Conservation (phyloP, 2,329 filamentous ascomycete species). For the Colletotrichum sp. region DNA sequence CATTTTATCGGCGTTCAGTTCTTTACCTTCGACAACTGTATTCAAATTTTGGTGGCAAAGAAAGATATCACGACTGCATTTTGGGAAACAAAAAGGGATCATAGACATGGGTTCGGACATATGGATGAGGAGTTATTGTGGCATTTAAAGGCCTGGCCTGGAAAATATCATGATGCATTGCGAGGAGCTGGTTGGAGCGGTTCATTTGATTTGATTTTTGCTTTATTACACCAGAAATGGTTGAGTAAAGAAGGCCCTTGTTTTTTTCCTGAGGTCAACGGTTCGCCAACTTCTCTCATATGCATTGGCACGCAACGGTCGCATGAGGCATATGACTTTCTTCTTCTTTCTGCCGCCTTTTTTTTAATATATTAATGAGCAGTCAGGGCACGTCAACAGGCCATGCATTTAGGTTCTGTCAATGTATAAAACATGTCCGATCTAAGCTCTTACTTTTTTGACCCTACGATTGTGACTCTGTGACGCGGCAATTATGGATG, state of each 20-base stretch:
- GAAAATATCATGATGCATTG: conserved; percentile 20
- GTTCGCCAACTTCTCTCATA: not conserved
- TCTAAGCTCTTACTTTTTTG: not conserved
- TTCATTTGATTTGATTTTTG: not conserved
- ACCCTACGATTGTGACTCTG: not conserved
- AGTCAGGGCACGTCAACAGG: not conserved
- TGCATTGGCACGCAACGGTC: not conserved
- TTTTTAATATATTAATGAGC: not conserved
- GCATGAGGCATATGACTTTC: conserved; percentile 1
- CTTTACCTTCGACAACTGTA: not conserved
- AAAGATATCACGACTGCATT: conserved; percentile 11
- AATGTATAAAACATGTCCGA: not conserved
- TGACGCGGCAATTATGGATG: not conserved
- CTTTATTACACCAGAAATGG: not conserved
- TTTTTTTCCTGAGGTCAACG: not conserved
- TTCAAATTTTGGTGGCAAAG: not conserved
- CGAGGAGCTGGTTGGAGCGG: conserved; percentile 16
- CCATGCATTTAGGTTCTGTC: not conserved
- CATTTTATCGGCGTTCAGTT: not conserved
- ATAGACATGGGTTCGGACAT: conserved; percentile 7
- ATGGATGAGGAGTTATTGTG: conserved; percentile 13
- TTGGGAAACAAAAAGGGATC: conserved; percentile 4
- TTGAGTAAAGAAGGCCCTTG: not conserved
- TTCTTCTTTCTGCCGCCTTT: not conserved
- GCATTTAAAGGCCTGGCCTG: conserved; percentile 20